Evolutionary conservation across 1,139 yeast genomes (phyloP), one percentile per base, ranked within the genome.

Genomic region (Yamadazyma triangularis): DNA sequence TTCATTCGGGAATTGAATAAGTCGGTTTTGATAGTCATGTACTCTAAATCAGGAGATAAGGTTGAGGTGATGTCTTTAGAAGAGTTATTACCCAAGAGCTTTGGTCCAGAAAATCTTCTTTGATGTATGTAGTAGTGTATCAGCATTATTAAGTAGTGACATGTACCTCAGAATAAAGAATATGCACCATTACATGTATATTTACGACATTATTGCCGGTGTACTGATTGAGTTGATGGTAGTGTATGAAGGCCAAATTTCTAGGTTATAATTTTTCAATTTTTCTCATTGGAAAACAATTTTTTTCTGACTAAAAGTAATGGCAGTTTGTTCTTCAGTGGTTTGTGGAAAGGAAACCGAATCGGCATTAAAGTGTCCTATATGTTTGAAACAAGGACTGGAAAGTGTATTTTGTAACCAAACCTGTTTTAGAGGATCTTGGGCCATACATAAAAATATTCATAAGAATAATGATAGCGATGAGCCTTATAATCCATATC

Each of bases 341-440:
- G 83, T 76, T 42, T 91, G 98, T 62, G 91, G 91, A 19, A 87
- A 87, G 47, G 72, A 67, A 25, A 87, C 95, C n/a, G 70, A 71
- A 2, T 81, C 93, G 23, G 63, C 72, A 25, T 65, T 91, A 44
- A 87, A 88, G 52, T 91, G 98, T 56, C 98, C 98, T 1, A 68
- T 89, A 10, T 91, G 98, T 58, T 61, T 91, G 40, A 89, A 89
- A 52, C 71, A 70, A 39, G 86, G 79, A 14, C 49, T 73, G 28
- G 64, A 69, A 25, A 67, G 74, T 33, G 70, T 70, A 15, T 91
- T 89, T 59, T 91, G 98, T 60, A 71, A 80, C 51, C 95, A 89
- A 48, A 62, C 60, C 2, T 91, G 98, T 58, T 91, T 86, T 66
- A 78, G 85, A 54, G 62, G 80, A 27, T 71, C 79, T 40, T 88